These are phyloP conservation scores for Huntiella omanensis DNA, from an alignment of 2,329 filamentous ascomycete species.

Conservation along the genomic window DNA sequence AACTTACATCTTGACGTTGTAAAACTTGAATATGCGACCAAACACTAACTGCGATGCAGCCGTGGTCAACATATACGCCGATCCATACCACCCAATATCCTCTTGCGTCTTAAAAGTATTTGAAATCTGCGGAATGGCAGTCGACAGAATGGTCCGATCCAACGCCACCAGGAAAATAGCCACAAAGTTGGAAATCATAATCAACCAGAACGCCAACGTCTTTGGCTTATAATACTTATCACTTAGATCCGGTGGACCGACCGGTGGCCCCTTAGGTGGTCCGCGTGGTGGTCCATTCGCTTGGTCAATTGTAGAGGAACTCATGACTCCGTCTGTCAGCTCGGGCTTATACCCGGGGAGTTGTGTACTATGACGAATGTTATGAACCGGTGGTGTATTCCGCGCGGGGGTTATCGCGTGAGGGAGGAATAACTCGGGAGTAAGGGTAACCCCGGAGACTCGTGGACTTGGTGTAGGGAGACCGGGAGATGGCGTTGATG, in stretches of 20 bases:
- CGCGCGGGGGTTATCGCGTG: too few relatives aligned
- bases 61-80: conserved; percentile 39
- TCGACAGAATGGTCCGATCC: conserved; percentile 33
- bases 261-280: background rate
- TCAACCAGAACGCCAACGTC: conserved; percentile 35
- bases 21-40: conserved; percentile 31
- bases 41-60: conserved; percentile 32
- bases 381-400: too few relatives aligned
- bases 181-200: conserved; percentile 33
- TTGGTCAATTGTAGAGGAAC: background rate
- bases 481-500: too few relatives aligned
- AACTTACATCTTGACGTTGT: conserved; percentile 26
- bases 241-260: conserved; percentile 13
- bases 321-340: background rate
- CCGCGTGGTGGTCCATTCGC: background rate
- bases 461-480: too few relatives aligned
- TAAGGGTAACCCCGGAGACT: too few relatives aligned
- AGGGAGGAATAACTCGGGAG: too few relatives aligned
- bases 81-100: conserved; percentile 43
- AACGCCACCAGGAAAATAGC: conserved; percentile 40
- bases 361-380: too few relatives aligned
- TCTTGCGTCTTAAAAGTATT: conserved; percentile 32
- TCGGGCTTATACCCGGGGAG: too few relatives aligned
- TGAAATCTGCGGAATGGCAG: conserved; percentile 31
- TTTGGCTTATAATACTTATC: conserved; percentile 31